Conservation (phyloP, 2,329 filamentous ascomycete species). For the Fusarium proliferatum region DNA sequence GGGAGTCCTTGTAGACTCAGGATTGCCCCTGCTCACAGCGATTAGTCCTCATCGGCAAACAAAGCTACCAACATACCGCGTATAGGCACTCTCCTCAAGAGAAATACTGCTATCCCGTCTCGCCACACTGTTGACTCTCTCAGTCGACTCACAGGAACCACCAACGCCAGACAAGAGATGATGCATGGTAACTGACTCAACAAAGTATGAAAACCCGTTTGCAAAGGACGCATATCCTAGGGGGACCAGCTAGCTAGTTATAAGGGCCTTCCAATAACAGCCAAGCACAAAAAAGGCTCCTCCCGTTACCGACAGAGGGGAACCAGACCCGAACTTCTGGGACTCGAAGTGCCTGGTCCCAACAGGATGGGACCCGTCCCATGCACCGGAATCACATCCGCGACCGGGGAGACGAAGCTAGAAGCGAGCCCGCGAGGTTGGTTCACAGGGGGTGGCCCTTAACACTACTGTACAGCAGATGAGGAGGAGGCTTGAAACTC, state of each 20-base stretch:
- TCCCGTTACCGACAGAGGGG: constrained; percentile 34
- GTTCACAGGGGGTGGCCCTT: neutral
- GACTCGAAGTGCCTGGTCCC: neutral
- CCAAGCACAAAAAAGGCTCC: neutral
- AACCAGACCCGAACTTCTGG: constrained; percentile 27
- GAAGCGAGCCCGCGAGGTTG: neutral
- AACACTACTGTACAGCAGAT: neutral
- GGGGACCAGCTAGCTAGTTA: constrained; percentile 18
- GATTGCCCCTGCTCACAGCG: neutral
- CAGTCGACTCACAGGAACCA: constrained; percentile 26
- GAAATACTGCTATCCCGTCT: constrained; percentile 38
- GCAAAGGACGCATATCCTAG: neutral
- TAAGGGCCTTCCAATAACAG: constrained; percentile 10
- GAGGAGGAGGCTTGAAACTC: constrained; percentile 2
- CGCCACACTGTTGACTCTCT: neutral
- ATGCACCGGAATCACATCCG: constrained; percentile 30
- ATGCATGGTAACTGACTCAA: constrained; percentile 16
- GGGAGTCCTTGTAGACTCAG: neutral
- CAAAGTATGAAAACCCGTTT: neutral
- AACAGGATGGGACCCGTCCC: constrained; percentile 6
- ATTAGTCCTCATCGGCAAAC: constrained; percentile 1
- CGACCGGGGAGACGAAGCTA: constrained; percentile 1
- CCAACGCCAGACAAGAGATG: constrained; percentile 31
- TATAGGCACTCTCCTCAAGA: constrained; percentile 27
- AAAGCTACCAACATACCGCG: constrained; percentile 1